These are phyloP conservation scores for Tylopilus subfusipes DNA, from an alignment of 768 basidiomycete genomes.

Conservation along the genomic window DNA sequence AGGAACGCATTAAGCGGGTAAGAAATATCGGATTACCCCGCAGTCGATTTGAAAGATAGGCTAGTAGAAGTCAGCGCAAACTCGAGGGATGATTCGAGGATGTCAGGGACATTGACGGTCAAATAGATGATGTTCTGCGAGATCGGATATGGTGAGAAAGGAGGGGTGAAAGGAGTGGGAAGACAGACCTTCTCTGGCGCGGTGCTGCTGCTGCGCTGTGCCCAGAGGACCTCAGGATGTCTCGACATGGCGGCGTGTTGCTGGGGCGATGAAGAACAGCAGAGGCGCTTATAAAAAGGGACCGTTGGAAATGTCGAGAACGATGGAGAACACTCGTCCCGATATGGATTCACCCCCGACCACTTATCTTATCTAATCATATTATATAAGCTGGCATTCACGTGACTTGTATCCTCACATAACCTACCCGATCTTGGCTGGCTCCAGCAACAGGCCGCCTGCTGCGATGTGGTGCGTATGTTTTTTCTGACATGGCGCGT, in stretches of 20 bases:
- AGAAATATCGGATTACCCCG: constrained; percentile 45
- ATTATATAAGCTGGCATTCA: constrained; percentile 12
- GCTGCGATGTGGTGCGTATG: constrained; percentile 54
- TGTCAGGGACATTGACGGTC: constrained; percentile 80
- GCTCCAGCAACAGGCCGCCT: background rate
- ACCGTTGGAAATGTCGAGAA: constrained; percentile 30
- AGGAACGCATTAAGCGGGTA: background rate
- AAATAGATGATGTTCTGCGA: constrained; percentile 80
- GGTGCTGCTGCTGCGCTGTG: constrained; percentile 76
- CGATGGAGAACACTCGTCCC: constrained; percentile 28
- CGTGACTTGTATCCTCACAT: constrained; percentile 13
- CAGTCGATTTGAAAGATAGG: constrained; percentile 66
- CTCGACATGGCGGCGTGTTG: constrained; percentile 34
- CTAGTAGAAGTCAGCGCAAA: constrained; percentile 55
- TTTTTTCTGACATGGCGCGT: background rate
- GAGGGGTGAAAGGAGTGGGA: background rate
- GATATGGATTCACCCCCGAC: constrained; percentile 13
- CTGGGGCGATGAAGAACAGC: background rate
- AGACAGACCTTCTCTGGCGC: constrained; percentile 61
- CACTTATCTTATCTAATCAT: background rate
- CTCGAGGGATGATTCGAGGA: constrained; percentile 53
- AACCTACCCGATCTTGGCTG: background rate
- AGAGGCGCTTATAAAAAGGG: constrained; percentile 8
- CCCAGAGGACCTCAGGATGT: constrained; percentile 93
- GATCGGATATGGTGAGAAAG: background rate